phyloP scores from a whole-genome alignment of 2,329 filamentous ascomycete species.

The Clonostachys byssicola region DNA sequence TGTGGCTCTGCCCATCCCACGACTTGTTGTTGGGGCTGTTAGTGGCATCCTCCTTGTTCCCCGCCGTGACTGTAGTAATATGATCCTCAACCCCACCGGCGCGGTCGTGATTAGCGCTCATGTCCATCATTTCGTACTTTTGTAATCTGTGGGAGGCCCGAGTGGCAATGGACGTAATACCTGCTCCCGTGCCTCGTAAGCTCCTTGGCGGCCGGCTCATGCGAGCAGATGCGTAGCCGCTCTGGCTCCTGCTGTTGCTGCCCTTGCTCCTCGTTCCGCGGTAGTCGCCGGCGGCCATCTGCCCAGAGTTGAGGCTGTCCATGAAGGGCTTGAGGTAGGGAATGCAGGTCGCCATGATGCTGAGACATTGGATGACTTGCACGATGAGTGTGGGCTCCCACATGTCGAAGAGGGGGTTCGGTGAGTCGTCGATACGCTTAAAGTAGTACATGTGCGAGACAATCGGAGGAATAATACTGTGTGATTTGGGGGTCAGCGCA shows the following conservation, averaged over 20 bases:
- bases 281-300: constrained; percentile 19
- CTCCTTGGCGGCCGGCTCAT: constrained; percentile 1
- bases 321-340: constrained; percentile 21
- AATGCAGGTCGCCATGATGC: constrained; percentile 16
- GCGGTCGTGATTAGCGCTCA: too few relatives aligned
- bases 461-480: constrained; percentile 10
- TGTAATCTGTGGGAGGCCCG: constrained; percentile 7
- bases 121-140: constrained; percentile 10
- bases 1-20: constrained; percentile 11
- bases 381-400: constrained; percentile 14
- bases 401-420: constrained; percentile 12
- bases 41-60: constrained; percentile 4
- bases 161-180: constrained; percentile 3
- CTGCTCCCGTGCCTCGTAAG: not conserved
- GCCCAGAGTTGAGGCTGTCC: constrained; percentile 17
- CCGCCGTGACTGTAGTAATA: constrained; percentile 2
- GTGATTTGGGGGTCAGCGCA: not conserved
- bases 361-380: constrained; percentile 18
- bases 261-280: constrained; percentile 17
- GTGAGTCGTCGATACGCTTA: constrained; percentile 12
- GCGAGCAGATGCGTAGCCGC: constrained; percentile 3
- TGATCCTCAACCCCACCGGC: too few relatives aligned
- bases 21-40: constrained; percentile 2
- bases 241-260: constrained; percentile 9
- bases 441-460: constrained; percentile 15